Conservation (phyloP, 2,329 filamentous ascomycete species). For the Talaromyces albobiverticillius region DNA sequence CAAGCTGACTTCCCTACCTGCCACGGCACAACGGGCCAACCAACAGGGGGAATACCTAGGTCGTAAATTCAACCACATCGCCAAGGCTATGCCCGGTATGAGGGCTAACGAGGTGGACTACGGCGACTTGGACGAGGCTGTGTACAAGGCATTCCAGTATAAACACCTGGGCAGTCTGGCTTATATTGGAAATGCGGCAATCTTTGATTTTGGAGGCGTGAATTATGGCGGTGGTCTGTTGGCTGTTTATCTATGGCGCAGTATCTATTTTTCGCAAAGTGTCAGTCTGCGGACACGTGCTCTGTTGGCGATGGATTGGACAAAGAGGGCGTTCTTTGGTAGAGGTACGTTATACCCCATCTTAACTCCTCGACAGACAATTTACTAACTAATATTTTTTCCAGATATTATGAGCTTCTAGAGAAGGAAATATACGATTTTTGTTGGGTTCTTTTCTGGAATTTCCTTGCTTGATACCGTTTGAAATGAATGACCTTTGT, state of each 20-base stretch:
- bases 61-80: constrained; percentile 89
- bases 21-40: constrained; percentile 92
- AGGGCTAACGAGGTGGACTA: constrained; percentile 76
- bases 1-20: constrained; percentile 90
- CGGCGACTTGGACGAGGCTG: constrained; percentile 85
- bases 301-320: constrained; percentile 96
- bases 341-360: constrained; percentile 63
- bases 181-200: constrained; percentile 92
- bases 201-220: constrained; percentile 85
- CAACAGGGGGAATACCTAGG: constrained; percentile 94
- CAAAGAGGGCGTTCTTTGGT: constrained; percentile 92
- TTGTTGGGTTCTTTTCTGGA: neutral
- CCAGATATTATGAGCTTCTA: constrained; percentile 56
- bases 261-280: constrained; percentile 95
- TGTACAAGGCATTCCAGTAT: constrained; percentile 95
- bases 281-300: constrained; percentile 87
- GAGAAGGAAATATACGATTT: neutral
- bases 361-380: neutral
- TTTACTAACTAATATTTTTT: constrained; percentile 6
- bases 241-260: constrained; percentile 94
- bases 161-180: constrained; percentile 86
- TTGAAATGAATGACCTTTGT: neutral
- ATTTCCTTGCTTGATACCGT: constrained; percentile 3
- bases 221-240: constrained; percentile 78
- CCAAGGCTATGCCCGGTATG: constrained; percentile 72